phyloP scores from a whole-genome alignment of 805 yeast genomes.

The Hanseniaspora pseudoguilliermondii region DNA sequence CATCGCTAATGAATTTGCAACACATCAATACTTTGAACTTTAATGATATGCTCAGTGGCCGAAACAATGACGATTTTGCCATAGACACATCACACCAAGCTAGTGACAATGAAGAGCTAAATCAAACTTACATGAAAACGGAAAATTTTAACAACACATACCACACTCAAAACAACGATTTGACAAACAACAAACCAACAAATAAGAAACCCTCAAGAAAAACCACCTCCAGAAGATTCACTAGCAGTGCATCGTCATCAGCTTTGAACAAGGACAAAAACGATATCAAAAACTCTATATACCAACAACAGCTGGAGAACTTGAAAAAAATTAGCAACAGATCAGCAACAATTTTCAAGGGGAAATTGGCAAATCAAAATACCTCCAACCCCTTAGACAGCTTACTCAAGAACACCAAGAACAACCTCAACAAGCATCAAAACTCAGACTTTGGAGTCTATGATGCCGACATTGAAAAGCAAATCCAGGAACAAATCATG shows the following conservation, averaged over 20 bases:
- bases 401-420: background rate
- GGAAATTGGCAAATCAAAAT: background rate
- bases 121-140: background rate
- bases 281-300: slow-evolving; percentile 2
- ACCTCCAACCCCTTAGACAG: background rate
- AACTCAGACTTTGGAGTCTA: background rate
- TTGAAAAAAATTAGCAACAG: slow-evolving; percentile 11
- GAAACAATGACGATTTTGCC: background rate
- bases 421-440: background rate
- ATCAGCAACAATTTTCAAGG: slow-evolving; percentile 10
- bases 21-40: background rate
- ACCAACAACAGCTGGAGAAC: slow-evolving; percentile 10
- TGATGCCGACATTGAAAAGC: slow-evolving; percentile 7
- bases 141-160: background rate
- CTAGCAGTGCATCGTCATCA: slow-evolving; percentile 6
- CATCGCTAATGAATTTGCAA: slow-evolving; percentile 6
- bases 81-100: background rate
- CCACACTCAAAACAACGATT: background rate
- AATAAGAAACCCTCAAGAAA: background rate
- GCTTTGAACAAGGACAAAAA: background rate
- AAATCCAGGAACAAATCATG: slow-evolving; percentile 8
- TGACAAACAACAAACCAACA: background rate
- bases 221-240: background rate
- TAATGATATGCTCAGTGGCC: background rate
- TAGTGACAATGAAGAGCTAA: background rate